These are phyloP conservation scores for apple (Malus domestica) DNA, from an alignment of 306 rosid genomes.

Conservation along the genomic window ASM211411v1 NC_041801.1:430001-430500, in stretches of 20 bases:
- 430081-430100: slow-evolving; percentile 84
- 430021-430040: not conserved
- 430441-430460: slow-evolving; percentile 6
- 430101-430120: slow-evolving; percentile 99
- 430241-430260: not conserved
- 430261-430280: slow-evolving; percentile 70
- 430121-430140: slow-evolving; percentile 93
- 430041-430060: slow-evolving; percentile 2
- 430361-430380: slow-evolving; percentile 98
- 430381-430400: slow-evolving; percentile 40
- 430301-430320: slow-evolving; percentile 86
- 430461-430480: not conserved
- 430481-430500: not conserved
- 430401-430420: slow-evolving; percentile 20
- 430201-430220: not conserved
- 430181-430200: not conserved
- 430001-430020: not conserved
- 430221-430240: not conserved
- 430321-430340: slow-evolving; percentile 94
- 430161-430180: slow-evolving; percentile 62
- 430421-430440: not conserved
- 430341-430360: slow-evolving; percentile 98
- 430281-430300: slow-evolving; percentile 95
- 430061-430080: slow-evolving; percentile 28
- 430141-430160: slow-evolving; percentile 98